These are phyloP conservation scores for Cordyceps javanica DNA, from an alignment of 2,329 filamentous ascomycete species.

Conservation along the genomic window DNA sequence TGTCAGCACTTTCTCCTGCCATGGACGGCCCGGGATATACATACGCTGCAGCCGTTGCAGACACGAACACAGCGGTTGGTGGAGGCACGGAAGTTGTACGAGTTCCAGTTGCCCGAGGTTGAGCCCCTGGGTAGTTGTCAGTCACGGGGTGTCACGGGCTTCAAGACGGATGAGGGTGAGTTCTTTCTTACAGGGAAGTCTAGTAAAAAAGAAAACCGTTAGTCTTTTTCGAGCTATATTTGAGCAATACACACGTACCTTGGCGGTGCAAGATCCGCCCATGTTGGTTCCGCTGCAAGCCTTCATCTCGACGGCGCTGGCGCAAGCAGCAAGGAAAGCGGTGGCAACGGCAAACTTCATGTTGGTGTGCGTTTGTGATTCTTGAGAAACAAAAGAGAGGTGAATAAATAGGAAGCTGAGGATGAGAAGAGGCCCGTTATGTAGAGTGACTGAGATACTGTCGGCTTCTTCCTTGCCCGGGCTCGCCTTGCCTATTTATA, in stretches of 20 bases:
- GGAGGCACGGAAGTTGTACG: slow-evolving; percentile 13
- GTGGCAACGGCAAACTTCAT: slow-evolving; percentile 11
- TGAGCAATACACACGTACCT: neutral
- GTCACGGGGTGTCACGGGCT: neutral
- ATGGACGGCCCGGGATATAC: neutral
- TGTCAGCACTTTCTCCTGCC: neutral
- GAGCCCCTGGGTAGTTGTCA: slow-evolving; percentile 7
- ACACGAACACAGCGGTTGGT: slow-evolving; percentile 13
- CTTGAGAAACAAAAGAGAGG: neutral
- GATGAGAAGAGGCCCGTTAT: neutral
- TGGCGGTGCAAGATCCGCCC: slow-evolving; percentile 8
- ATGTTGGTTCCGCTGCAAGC: slow-evolving; percentile 11
- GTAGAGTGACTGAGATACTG: neutral
- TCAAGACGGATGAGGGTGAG: neutral
- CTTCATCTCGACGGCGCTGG: slow-evolving; percentile 13
- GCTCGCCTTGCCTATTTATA: neutral
- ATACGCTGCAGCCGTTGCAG: slow-evolving; percentile 12
- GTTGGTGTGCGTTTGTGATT: neutral
- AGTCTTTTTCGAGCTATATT: too few species aligned
- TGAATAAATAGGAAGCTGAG: neutral
- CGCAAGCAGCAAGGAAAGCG: slow-evolving; percentile 9
- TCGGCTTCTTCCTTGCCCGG: neutral
- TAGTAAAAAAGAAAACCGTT: too few species aligned
- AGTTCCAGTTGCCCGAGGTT: slow-evolving; percentile 9
- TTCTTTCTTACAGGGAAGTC: slow-evolving; percentile 3